Evolutionary conservation across 2,329 filamentous ascomycete species (phyloP).

Genomic region (Aureobasidium sp.): DNA sequence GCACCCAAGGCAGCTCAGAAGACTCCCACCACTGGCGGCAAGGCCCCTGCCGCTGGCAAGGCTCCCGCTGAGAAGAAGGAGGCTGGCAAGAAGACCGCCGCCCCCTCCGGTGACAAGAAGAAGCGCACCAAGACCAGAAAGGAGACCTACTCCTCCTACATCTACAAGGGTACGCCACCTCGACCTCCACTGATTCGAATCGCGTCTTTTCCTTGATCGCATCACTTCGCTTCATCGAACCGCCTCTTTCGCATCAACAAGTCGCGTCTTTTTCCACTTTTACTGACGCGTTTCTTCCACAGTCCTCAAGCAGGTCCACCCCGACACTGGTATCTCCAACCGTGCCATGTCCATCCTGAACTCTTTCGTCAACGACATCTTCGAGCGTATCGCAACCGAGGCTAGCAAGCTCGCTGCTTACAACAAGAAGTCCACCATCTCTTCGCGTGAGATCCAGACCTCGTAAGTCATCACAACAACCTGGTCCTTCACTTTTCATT

Average conservation of each 20-base stretch:
- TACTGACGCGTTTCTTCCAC: slow-evolving; percentile 30
- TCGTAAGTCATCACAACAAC: slow-evolving; percentile 39
- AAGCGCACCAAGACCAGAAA: slow-evolving; percentile 99
- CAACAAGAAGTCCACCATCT: slow-evolving; percentile 99
- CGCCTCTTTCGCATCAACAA: slow-evolving; percentile 9
- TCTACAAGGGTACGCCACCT: slow-evolving; percentile 80
- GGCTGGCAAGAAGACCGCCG: slow-evolving; percentile 97
- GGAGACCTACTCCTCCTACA: slow-evolving; percentile 99
- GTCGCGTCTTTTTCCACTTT: slow-evolving; percentile 9
- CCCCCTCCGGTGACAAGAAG: slow-evolving; percentile 96
- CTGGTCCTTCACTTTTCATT: neutral
- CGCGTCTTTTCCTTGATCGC: slow-evolving; percentile 15
- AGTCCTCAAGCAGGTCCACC: slow-evolving; percentile 99
- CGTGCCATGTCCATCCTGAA: slow-evolving; percentile 99
- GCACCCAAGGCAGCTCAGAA: slow-evolving; percentile 96
- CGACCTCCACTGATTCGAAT: slow-evolving; percentile 1
- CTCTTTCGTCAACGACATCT: slow-evolving; percentile 99
- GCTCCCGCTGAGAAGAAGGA: slow-evolving; percentile 97
- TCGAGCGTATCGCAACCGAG: slow-evolving; percentile 97
- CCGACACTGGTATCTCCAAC: slow-evolving; percentile 99
- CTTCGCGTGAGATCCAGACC: slow-evolving; percentile 98
- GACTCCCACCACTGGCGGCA: slow-evolving; percentile 89
- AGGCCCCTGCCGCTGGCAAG: slow-evolving; percentile 68
- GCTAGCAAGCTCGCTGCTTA: slow-evolving; percentile 98
- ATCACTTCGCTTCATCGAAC: slow-evolving; percentile 13